Percentiles rank a stretch among this genome's conserved stretches.
These are phyloP conservation scores for Zarea fungicola DNA, from an alignment of 2,329 filamentous ascomycete species.

Conservation along the genomic window DNA sequence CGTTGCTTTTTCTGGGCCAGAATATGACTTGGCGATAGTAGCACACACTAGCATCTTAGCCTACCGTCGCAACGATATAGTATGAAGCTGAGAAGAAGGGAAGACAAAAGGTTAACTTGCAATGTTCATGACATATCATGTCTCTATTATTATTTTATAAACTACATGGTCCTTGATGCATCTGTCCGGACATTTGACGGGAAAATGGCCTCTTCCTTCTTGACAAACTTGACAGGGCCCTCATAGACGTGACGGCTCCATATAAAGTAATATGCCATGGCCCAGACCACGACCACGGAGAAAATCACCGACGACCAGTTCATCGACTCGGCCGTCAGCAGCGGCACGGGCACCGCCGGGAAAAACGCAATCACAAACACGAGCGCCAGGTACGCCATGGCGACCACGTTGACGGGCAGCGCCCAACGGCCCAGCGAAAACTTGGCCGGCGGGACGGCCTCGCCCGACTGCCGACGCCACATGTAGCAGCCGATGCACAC, in stretches of 20 bases:
- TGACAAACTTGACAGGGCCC: slow-evolving; percentile 13
- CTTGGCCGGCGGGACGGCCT: slow-evolving; percentile 15
- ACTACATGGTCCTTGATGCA: background rate
- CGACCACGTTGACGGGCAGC: slow-evolving; percentile 35
- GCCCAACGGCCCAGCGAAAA: slow-evolving; percentile 35
- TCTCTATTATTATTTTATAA: background rate
- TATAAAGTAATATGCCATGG: slow-evolving; percentile 33
- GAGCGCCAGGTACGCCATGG: slow-evolving; percentile 38
- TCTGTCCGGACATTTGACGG: background rate
- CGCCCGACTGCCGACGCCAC: slow-evolving; percentile 29
- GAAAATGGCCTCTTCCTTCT: background rate
- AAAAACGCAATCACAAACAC: slow-evolving; percentile 46
- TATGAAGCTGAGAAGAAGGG: too few species aligned
- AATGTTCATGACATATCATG: background rate
- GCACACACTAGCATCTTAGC: too few species aligned
- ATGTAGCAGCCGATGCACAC: slow-evolving; percentile 41
- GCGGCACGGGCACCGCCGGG: slow-evolving; percentile 33
- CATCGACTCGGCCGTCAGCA: slow-evolving; percentile 31
- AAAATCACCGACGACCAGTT: slow-evolving; percentile 47
- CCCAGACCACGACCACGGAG: slow-evolving; percentile 31
- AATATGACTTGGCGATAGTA: too few species aligned
- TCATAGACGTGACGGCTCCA: slow-evolving; percentile 18
- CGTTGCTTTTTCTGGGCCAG: too few species aligned
- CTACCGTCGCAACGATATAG: too few species aligned
- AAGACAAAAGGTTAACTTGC: too few species aligned